Conservation (phyloP, 2,329 filamentous ascomycete species). For the Penicillium sclerotigenum region DNA sequence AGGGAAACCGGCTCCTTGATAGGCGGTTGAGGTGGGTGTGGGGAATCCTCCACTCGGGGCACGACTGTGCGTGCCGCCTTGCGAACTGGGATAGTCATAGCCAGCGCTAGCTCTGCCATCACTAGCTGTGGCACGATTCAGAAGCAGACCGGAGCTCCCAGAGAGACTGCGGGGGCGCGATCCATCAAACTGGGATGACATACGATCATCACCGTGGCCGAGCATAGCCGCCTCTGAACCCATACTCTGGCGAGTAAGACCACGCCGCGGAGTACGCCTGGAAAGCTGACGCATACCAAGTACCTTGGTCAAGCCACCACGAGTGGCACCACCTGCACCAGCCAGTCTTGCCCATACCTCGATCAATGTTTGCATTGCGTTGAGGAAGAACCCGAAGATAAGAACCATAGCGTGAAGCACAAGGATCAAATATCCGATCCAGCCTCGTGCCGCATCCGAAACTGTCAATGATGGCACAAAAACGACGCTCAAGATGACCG, state of each 20-base stretch:
- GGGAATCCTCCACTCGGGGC: conserved; percentile 61
- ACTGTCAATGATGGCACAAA: conserved; percentile 83
- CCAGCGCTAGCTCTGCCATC: conserved; percentile 50
- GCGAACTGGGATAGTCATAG: conserved; percentile 52
- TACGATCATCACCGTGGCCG: conserved; percentile 62
- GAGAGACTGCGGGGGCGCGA: conserved; percentile 58
- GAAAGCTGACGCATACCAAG: conserved; percentile 89
- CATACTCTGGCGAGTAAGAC: conserved; percentile 72
- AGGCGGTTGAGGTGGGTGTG: conserved; percentile 72
- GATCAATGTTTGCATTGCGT: conserved; percentile 82
- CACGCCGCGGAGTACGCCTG: conserved; percentile 63
- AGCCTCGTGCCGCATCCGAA: conserved; percentile 75
- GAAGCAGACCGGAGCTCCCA: conserved; percentile 59
- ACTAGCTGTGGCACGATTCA: conserved; percentile 50
- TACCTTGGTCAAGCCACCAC: conserved; percentile 79
- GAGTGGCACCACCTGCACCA: conserved; percentile 72
- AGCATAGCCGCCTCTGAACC: conserved; percentile 81
- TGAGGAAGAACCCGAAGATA: conserved; percentile 88
- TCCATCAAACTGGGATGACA: conserved; percentile 54
- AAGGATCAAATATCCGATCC: conserved; percentile 92
- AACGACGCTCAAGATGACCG: conserved; percentile 71
- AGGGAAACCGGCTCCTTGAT: conserved; percentile 58
- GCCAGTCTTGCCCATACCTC: conserved; percentile 81
- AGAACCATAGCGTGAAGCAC: conserved; percentile 80
- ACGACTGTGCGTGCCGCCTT: conserved; percentile 49